Evolutionary conservation across 768 basidiomycete genomes (phyloP), one percentile per base, ranked within the genome.

Genomic region (Auriculariales sp.): DNA sequence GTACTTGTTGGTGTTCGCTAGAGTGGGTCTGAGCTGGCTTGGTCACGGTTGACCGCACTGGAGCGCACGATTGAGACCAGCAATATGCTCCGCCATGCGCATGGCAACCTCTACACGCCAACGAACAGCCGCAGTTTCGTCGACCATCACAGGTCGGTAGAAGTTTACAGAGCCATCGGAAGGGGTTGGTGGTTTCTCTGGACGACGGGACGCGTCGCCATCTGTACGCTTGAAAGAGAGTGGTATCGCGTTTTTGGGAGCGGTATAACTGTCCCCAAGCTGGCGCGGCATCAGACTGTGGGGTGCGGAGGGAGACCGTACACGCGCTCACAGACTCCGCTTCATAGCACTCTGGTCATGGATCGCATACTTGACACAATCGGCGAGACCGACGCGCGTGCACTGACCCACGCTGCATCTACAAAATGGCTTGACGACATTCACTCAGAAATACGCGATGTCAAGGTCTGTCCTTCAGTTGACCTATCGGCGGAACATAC

Each of bases 161-260:
- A 62, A 90, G 58, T 89, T 89, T 28, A 90, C 79, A 49, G 77
- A 67, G 12, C 81, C 80, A 6, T 78, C 78, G 5, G 57, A 83
- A 79, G 19, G 83, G 69, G 5, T 67, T 54, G 49, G 68, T 66
- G 11, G 66, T 69, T 3, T 73, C 80, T 49, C 80, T 77, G 15
- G 59, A 61, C 1, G 86, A 85, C 75, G 63, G 2, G 48, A 47
- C 1, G 60, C 29, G 50, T 76, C 67, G 14, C 83, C 86, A 50
- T 90, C 86, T 0, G 77, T 72, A 31, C 74, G 61, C 22, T 67
- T 62, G 52, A 88, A 84, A 31, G 79, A 76, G 14, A 85, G 55
- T 11, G 19, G 5, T 3, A 44, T 25, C 22, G 22, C 7, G 17
- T 19, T 25, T 1, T 12, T 7, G 17, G 39, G 39, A 1, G 19